Base-by-base conservation (phyloP, 805 yeast genomes). In the Suhomyces vadensis region DNA sequence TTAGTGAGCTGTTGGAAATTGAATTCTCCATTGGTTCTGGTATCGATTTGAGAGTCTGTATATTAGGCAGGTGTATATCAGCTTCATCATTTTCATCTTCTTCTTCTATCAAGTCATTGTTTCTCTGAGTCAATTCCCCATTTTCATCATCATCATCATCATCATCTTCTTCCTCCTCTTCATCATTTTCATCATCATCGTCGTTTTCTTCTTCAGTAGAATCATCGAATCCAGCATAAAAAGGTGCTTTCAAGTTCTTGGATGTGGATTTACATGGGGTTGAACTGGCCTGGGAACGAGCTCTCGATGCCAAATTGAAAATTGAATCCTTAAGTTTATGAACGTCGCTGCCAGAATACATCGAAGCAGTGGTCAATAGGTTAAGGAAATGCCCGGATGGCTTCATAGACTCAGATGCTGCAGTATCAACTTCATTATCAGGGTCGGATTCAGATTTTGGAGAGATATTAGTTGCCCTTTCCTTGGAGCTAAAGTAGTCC, bases 371-470 rank as follows among this genome's bases (percentile, higher is more conserved):
- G 14, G 70, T 55, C 5, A 70, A 45, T 37, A 65, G 48, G 47
- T 59, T 56, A 22, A 65, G 43, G 19, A 68, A 54, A 35, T 60
- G 58, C 36, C 56, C 57, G 36, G 54, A 61, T 7, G 63, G 58
- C 16, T 50, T 50, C 40, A 50, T 63, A 7, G 54, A 58, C 1
- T 55, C 47, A 1, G 65, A 57, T 5, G 33, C 39, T 1, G 71
- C 72, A 14, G 54, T 50, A 42, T 68, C 73, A 6, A 52, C 51
- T 6, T 64, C 71, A 4, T 60, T 68, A 38, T 43, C 55, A 5
- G 37, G 39, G 14, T 14, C 29, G 19, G 24, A n/a, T 10, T 13
- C 25, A 8, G 35, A 8, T 25, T 17, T n/a, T 16, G 35, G 33
- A 16, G 33, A 29, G 10, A 17, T 20, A 20, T 3, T 14, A n/a